Conservation (phyloP, 1,139 yeast genomes). For the Geotrichum candidum region DNA sequence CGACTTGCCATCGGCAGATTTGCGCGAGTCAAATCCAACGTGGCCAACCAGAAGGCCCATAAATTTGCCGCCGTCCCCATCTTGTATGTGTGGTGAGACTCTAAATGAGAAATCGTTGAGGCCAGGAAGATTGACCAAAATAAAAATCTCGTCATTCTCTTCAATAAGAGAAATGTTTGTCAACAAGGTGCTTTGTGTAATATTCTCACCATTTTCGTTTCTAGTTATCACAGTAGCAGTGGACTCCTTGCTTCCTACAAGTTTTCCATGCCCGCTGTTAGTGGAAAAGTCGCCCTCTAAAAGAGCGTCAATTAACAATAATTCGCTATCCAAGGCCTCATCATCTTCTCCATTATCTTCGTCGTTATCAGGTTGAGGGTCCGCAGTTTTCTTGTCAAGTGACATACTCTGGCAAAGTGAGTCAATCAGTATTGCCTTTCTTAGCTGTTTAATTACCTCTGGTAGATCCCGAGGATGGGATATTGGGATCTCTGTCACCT, state of each 20-base stretch:
- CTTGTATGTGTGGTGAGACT: conserved; percentile 1
- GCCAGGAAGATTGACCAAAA: conserved; percentile 10
- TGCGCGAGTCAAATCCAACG: neutral
- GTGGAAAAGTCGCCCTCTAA: neutral
- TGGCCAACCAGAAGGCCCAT: neutral
- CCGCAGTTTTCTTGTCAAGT: neutral
- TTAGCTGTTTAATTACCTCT: conserved; percentile 21
- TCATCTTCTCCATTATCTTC: conserved; percentile 14
- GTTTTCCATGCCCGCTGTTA: neutral
- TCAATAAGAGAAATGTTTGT: conserved; percentile 12
- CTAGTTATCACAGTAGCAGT: neutral
- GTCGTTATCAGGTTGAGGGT: neutral
- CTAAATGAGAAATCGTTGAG: conserved; percentile 12
- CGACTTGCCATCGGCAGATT: neutral
- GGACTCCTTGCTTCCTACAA: neutral
- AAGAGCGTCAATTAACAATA: conserved; percentile 16
- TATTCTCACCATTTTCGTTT: neutral
- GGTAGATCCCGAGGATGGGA: conserved; percentile 30
- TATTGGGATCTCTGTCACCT: conserved; percentile 31
- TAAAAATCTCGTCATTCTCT: conserved; percentile 6
- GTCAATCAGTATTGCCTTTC: conserved; percentile 16
- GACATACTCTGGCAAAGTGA: conserved; percentile 13
- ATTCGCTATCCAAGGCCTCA: conserved; percentile 17
- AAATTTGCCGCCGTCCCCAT: conserved; percentile 1
- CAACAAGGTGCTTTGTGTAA: neutral